These are phyloP conservation scores for Curvularia sp. DNA, from an alignment of 2,329 filamentous ascomycete species.

Conservation along the genomic window DNA sequence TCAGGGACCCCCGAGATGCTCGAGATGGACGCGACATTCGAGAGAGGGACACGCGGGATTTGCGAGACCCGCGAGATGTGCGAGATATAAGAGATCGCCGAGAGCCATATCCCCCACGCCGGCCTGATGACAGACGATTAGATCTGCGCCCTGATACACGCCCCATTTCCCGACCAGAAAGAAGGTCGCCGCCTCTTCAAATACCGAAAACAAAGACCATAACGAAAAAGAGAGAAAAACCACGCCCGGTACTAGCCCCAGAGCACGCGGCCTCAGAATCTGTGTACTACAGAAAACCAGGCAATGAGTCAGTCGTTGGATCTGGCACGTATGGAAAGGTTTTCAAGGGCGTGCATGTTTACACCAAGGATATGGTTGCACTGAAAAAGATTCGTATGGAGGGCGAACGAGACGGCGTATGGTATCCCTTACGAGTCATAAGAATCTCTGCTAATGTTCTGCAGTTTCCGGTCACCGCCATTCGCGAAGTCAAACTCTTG, in stretches of 20 bases:
- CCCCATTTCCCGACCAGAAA: slow-evolving; percentile 49
- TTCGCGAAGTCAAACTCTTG: slow-evolving; percentile 90
- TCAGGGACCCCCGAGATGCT: slow-evolving; percentile 26
- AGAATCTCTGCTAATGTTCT: slow-evolving; percentile 33
- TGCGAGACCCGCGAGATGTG: slow-evolving; percentile 25
- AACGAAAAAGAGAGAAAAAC: slow-evolving; percentile 73
- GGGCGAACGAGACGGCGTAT: slow-evolving; percentile 79
- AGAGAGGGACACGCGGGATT: slow-evolving; percentile 30
- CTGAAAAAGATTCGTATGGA: slow-evolving; percentile 94
- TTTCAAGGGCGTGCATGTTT: slow-evolving; percentile 93
- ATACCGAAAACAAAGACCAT: slow-evolving; percentile 63
- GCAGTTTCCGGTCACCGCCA: slow-evolving; percentile 83
- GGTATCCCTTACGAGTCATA: slow-evolving; percentile 11
- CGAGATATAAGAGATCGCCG: slow-evolving; percentile 41
- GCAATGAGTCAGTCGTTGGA: slow-evolving; percentile 96
- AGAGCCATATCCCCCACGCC: slow-evolving; percentile 39
- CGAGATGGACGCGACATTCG: slow-evolving; percentile 29
- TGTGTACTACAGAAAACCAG: slow-evolving; percentile 92
- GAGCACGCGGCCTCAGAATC: slow-evolving; percentile 83
- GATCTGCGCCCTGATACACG: slow-evolving; percentile 37
- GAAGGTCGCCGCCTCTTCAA: slow-evolving; percentile 50
- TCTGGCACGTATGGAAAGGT: slow-evolving; percentile 96
- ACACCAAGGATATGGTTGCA: slow-evolving; percentile 82
- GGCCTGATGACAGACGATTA: slow-evolving; percentile 35
- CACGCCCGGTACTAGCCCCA: slow-evolving; percentile 71